Evolutionary conservation across 495 filamentous ascomycete species (phyloP).

Genomic region (Wilcoxina mikolae): DNA sequence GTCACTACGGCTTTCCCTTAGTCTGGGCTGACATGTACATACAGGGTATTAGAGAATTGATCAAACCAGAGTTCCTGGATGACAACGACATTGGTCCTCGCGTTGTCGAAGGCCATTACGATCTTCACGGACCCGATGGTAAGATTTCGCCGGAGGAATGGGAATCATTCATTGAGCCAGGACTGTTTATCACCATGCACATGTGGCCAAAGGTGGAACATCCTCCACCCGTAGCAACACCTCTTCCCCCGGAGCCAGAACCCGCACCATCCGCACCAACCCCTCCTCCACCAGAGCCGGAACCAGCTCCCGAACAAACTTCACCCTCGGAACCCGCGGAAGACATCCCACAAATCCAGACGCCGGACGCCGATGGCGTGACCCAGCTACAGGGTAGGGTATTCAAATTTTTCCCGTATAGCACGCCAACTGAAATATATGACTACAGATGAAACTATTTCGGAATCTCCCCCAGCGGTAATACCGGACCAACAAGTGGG

Average conservation of each 20-base stretch:
- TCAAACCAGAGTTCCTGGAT: background rate
- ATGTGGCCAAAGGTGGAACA: background rate
- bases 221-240: too few relatives aligned
- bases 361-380: background rate
- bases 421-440: background rate
- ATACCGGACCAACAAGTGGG: background rate
- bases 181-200: background rate
- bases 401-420: background rate
- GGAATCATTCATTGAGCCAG: background rate
- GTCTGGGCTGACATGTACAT: background rate
- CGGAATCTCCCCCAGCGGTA: background rate
- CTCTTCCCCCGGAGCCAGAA: background rate
- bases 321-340: background rate
- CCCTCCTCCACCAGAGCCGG: background rate
- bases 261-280: background rate
- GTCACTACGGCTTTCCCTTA: background rate
- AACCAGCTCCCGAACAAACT: too few relatives aligned
- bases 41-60: background rate
- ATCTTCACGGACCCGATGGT: background rate
- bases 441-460: background rate
- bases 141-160: background rate
- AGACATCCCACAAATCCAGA: background rate
- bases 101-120: background rate
- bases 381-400: background rate
- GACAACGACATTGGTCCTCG: background rate